Conservation (phyloP, 345 rosid genomes). For the Laguncularia racemosa region DNA sequence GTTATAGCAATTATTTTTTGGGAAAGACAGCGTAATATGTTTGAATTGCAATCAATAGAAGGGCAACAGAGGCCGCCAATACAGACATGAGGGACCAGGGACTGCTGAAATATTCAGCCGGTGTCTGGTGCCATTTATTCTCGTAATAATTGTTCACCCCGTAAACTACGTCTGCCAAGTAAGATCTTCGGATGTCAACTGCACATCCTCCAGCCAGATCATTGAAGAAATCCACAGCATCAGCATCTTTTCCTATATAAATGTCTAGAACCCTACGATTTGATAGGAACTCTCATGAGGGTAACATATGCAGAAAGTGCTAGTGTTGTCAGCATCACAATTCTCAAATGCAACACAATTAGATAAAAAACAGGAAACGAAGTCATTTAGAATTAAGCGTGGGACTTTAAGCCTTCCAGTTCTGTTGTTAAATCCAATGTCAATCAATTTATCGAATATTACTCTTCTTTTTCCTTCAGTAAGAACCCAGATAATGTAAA, state of each 20-base stretch:
- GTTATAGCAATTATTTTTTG: not conserved
- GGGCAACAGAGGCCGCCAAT: not conserved
- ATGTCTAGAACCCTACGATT: slow-evolving; percentile 32
- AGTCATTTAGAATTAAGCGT: slow-evolving; percentile 24
- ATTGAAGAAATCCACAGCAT: slow-evolving; percentile 28
- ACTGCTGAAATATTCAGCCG: not conserved
- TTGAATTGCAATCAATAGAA: not conserved
- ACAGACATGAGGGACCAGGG: slow-evolving; percentile 5
- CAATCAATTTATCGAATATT: no score
- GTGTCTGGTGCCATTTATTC: not conserved
- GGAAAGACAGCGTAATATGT: not conserved
- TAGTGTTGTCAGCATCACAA: no score
- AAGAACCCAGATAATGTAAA: no score
- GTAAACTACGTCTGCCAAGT: slow-evolving; percentile 20
- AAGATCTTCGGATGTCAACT: slow-evolving; percentile 22
- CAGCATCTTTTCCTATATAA: slow-evolving; percentile 35
- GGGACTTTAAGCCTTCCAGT: slow-evolving; percentile 35
- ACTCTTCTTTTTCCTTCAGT: no score
- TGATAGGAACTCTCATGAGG: slow-evolving; percentile 26
- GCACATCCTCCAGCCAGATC: slow-evolving; percentile 28
- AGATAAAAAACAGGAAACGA: slow-evolving; percentile 19
- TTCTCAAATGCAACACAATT: slow-evolving; percentile 43
- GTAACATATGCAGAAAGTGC: no score
- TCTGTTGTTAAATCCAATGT: no score
- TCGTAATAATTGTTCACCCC: slow-evolving; percentile 31